These are phyloP conservation scores for Orobanche coerulescens DNA, from an alignment of 257 asterid genomes.

Conservation along the genomic window DNA sequence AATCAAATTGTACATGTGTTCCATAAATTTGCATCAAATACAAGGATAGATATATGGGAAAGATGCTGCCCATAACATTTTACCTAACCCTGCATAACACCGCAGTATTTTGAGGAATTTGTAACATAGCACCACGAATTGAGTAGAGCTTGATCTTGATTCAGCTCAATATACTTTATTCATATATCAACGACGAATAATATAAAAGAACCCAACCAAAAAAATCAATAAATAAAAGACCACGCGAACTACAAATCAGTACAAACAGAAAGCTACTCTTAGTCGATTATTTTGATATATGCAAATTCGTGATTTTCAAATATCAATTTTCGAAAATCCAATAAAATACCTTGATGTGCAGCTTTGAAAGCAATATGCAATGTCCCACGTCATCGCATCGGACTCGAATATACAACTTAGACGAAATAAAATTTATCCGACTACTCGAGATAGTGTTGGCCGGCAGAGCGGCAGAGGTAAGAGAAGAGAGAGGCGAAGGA, in stretches of 20 bases:
- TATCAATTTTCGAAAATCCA: neutral
- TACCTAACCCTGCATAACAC: no score
- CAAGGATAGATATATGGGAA: no score
- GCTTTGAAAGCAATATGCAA: slow-evolving; percentile 37
- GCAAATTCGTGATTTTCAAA: neutral
- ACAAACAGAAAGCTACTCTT: neutral
- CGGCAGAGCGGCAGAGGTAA: neutral
- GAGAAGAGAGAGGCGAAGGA: neutral
- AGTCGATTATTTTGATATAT: neutral
- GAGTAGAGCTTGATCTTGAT: no score
- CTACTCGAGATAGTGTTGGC: neutral
- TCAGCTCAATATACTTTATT: neutral
- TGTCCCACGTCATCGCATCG: slow-evolving; percentile 30
- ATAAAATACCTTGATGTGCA: slow-evolving; percentile 28
- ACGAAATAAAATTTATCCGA: slow-evolving; percentile 12
- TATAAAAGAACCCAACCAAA: no score
- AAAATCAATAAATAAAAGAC: neutral
- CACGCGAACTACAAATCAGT: neutral
- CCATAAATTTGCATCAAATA: no score
- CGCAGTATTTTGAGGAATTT: no score
- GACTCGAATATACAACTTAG: slow-evolving; percentile 8
- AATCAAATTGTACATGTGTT: neutral
- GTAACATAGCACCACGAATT: no score
- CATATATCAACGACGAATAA: neutral
- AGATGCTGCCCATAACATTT: no score